Percentiles rank a stretch among this genome's conserved stretches.
These are phyloP conservation scores for Cnidoscolus chayamansa DNA, from an alignment of 441 rosid genomes.

Conservation along the genomic window DNA sequence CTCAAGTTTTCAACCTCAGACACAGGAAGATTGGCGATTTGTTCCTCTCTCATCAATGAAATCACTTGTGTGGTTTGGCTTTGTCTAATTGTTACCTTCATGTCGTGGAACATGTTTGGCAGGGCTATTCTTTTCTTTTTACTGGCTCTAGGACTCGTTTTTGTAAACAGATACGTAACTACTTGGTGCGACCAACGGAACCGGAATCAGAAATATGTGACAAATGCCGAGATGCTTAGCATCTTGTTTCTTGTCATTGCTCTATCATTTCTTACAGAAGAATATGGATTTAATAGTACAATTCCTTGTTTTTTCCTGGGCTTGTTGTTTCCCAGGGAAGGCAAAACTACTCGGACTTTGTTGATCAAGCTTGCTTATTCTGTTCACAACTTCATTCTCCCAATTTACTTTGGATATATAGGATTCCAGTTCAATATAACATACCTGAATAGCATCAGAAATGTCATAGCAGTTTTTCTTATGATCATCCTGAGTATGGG, in stretches of 20 bases:
- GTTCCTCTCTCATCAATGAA: conserved; percentile 57
- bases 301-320: conserved; percentile 59
- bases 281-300: conserved; percentile 38
- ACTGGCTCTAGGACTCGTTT: conserved; percentile 33
- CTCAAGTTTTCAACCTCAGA: conserved; percentile 63
- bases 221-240: conserved; percentile 50
- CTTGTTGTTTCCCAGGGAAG: conserved; percentile 69
- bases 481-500: conserved; percentile 38
- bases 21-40: conserved; percentile 60
- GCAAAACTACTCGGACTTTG: conserved; percentile 71
- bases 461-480: conserved; percentile 27
- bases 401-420: conserved; percentile 69
- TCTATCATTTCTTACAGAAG: conserved; percentile 40
- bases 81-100: conserved; percentile 26
- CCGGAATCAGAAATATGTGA: conserved; percentile 48
- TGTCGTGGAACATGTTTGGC: conserved; percentile 25
- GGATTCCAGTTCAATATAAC: conserved; percentile 58
- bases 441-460: conserved; percentile 15
- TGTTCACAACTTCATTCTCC: conserved; percentile 70
- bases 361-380: conserved; percentile 53
- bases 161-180: conserved; percentile 48
- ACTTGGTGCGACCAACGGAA: conserved; percentile 56
- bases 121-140: conserved; percentile 32
- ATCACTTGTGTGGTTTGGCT: conserved; percentile 41
- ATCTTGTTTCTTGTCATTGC: conserved; percentile 41